These are phyloP conservation scores for Penicillium parvum DNA, from an alignment of 495 filamentous ascomycete genomes.

Conservation along the genomic window DNA sequence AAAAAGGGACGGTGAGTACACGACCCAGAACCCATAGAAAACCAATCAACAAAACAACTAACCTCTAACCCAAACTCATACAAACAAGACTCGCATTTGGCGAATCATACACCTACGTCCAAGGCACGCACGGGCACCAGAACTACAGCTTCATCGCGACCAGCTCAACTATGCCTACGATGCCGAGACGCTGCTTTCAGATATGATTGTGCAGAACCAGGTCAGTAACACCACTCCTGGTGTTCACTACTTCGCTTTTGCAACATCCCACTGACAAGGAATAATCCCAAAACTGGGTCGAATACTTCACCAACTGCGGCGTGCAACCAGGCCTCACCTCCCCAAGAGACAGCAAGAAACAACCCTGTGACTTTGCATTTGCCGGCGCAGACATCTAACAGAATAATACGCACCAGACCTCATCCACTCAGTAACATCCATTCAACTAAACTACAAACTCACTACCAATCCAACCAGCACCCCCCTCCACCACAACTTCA, in stretches of 20 bases:
- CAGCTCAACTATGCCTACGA: conserved; percentile 35
- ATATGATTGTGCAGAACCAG: conserved; percentile 50
- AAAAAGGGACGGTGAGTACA: conserved; percentile 28
- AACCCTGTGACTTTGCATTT: conserved; percentile 56
- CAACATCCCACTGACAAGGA: no score
- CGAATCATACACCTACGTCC: conserved; percentile 53
- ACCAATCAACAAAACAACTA: no score
- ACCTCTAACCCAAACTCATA: no score
- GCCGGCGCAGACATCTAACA: conserved; percentile 47
- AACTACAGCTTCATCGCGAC: conserved; percentile 50
- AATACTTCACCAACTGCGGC: conserved; percentile 46
- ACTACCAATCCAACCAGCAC: conserved; percentile 15
- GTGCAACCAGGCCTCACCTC: conserved; percentile 30
- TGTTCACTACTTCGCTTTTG: not conserved
- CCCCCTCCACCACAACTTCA: conserved; percentile 47
- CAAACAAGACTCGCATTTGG: conserved; percentile 51
- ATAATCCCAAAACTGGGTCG: conserved; percentile 49
- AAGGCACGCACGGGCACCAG: conserved; percentile 43
- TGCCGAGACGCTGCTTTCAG: conserved; percentile 33
- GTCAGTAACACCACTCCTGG: conserved; percentile 16
- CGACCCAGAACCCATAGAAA: not conserved
- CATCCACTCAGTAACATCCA: no score
- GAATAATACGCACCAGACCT: conserved; percentile 23
- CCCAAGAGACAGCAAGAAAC: conserved; percentile 34
- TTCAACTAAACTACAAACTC: not conserved